Evolutionary conservation across 441 rosid species (phyloP).

Genomic region (Pelargonium australe): DNA sequence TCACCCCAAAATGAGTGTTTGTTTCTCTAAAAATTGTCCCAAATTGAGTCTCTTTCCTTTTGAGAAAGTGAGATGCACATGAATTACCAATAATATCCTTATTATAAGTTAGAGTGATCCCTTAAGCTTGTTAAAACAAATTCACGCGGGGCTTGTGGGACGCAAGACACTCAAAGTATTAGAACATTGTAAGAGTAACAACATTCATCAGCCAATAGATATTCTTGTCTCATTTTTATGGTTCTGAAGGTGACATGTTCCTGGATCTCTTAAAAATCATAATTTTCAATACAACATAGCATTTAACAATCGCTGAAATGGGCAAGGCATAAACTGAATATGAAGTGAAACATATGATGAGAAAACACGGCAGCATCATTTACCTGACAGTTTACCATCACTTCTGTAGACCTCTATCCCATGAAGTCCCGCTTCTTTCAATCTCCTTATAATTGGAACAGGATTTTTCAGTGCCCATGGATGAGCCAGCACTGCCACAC

Average conservation of each 20-base stretch:
- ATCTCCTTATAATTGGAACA: conserved; percentile 42
- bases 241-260: neutral
- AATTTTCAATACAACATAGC: no score
- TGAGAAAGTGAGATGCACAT: no score
- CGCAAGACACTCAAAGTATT: no score
- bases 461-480: conserved; percentile 96
- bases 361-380: neutral
- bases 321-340: neutral
- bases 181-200: no score
- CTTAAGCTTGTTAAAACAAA: no score
- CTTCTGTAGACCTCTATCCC: conserved; percentile 87
- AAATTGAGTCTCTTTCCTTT: no score
- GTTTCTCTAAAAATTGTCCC: no score
- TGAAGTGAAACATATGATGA: neutral
- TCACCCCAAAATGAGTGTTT: no score
- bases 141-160: no score
- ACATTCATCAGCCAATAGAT: neutral
- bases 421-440: conserved; percentile 82
- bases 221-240: neutral
- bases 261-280: neutral
- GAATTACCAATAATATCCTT: no score
- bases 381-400: conserved; percentile 74
- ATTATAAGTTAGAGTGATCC: no score
- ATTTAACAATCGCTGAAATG: neutral
- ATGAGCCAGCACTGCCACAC: conserved; percentile 89